Percentiles rank a stretch among this genome's conserved stretches.
Conservation (phyloP, 1,284 basidiomycete genomes). For the Puccinia triticina region DNA sequence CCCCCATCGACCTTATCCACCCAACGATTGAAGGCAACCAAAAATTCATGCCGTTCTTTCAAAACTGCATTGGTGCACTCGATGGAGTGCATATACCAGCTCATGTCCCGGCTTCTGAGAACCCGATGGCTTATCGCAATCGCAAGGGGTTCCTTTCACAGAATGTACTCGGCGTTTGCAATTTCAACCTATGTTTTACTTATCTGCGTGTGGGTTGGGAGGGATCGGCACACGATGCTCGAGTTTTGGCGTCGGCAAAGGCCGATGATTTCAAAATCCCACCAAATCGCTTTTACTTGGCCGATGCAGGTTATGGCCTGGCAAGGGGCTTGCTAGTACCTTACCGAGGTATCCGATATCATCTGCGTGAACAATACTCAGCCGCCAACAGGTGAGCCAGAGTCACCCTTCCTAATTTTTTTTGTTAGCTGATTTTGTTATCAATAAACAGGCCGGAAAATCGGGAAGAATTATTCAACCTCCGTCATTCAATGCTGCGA, state of each 20-base stretch:
- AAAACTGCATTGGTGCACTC: slow-evolving; percentile 13
- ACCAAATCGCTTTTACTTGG: background rate
- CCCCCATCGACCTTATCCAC: background rate
- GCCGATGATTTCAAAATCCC: slow-evolving; percentile 56
- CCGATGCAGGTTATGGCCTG: slow-evolving; percentile 4
- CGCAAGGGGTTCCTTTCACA: slow-evolving; percentile 57
- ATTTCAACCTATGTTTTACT: slow-evolving; percentile 58
- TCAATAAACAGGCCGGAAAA: background rate
- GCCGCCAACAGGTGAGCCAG: background rate
- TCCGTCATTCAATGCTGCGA: background rate
- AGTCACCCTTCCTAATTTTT: background rate
- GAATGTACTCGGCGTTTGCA: slow-evolving; percentile 59
- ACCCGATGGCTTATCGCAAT: slow-evolving; percentile 55
- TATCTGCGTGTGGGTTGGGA: slow-evolving; percentile 61
- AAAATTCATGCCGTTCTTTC: slow-evolving; percentile 57
- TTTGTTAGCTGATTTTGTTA: background rate
- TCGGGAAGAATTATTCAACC: background rate
- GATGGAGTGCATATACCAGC: slow-evolving; percentile 20
- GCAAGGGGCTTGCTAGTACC: slow-evolving; percentile 55
- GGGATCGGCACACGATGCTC: slow-evolving; percentile 60
- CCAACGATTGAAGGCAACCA: background rate
- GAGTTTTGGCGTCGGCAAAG: slow-evolving; percentile 57
- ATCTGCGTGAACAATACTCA: slow-evolving; percentile 60
- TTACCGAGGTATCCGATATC: slow-evolving; percentile 60
- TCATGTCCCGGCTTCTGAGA: slow-evolving; percentile 47